phyloP scores from a whole-genome alignment of 2,329 filamentous ascomycete genomes.

The Aureobasidium subglaciale region DNA sequence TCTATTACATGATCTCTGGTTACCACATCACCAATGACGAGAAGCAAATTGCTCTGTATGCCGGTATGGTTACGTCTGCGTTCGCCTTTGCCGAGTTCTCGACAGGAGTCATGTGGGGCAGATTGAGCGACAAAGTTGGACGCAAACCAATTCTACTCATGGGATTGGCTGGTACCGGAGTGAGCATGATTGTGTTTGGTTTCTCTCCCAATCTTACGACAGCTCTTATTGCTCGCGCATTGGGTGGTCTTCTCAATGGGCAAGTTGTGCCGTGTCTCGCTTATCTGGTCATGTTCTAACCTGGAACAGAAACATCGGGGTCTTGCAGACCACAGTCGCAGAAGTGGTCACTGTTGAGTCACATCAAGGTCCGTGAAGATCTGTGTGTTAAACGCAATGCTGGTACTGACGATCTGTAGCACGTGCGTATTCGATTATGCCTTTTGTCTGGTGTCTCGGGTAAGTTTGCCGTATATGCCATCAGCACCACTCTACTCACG shows the following conservation, averaged over 20 bases:
- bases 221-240: constrained; percentile 77
- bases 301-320: constrained; percentile 71
- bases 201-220: constrained; percentile 76
- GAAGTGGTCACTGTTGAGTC: constrained; percentile 90
- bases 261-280: constrained; percentile 38
- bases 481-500: constrained; percentile 19
- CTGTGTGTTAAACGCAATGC: constrained; percentile 6
- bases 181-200: constrained; percentile 90
- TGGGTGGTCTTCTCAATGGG: constrained; percentile 91
- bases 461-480: constrained; percentile 37
- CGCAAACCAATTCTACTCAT: constrained; percentile 86
- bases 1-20: constrained; percentile 93
- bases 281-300: neutral
- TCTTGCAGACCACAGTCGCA: constrained; percentile 88
- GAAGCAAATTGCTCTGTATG: constrained; percentile 80
- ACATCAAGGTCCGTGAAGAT: constrained; percentile 65
- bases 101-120: constrained; percentile 87
- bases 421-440: constrained; percentile 94
- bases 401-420: constrained; percentile 42
- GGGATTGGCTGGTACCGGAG: constrained; percentile 80
- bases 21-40: constrained; percentile 77
- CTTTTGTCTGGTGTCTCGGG: constrained; percentile 95
- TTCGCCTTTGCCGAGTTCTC: constrained; percentile 96
- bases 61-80: constrained; percentile 90
- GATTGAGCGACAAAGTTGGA: constrained; percentile 83